Conservation (phyloP, 108 stramenopile species). For the Stephanodiscus triporus region DNA sequence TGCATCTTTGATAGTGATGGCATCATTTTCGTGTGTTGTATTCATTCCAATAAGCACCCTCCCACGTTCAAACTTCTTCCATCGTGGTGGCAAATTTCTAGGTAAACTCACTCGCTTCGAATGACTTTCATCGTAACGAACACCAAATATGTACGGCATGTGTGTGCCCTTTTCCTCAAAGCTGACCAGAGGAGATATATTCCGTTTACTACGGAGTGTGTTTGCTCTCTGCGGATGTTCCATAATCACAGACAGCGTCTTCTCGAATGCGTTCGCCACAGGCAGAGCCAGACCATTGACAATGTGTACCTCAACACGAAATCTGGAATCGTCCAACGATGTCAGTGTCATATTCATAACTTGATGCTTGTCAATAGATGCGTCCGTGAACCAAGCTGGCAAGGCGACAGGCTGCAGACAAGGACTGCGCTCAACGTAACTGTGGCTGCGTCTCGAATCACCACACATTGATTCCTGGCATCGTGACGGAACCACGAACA, state of each 20-base stretch:
- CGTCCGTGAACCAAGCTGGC: conserved; percentile 62
- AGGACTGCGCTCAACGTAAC: conserved; percentile 61
- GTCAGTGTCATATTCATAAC: conserved; percentile 68
- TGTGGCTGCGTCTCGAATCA: conserved; percentile 37
- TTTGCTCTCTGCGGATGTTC: conserved; percentile 45
- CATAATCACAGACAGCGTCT: conserved; percentile 63
- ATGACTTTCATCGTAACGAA: conserved; percentile 26
- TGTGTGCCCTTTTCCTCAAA: conserved; percentile 54
- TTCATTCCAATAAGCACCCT: conserved; percentile 76
- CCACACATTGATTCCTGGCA: conserved; percentile 66
- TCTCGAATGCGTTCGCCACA: conserved; percentile 59
- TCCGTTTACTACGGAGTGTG: conserved; percentile 34
- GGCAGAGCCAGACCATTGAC: conserved; percentile 70
- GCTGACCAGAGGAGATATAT: conserved; percentile 63
- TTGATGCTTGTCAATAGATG: conserved; percentile 57
- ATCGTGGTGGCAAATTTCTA: conserved; percentile 83
- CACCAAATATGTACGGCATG: conserved; percentile 56
- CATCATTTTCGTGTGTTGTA: conserved; percentile 35
- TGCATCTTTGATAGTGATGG: conserved; percentile 37
- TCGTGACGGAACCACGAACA: conserved; percentile 65
- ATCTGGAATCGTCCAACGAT: conserved; percentile 76
- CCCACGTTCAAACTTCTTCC: conserved; percentile 67
- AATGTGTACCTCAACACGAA: conserved; percentile 80
- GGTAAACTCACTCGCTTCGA: conserved; percentile 52
- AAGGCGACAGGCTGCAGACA: conserved; percentile 73